Conservation (phyloP, 495 filamentous ascomycete genomes). For the Podospora fimiseda region DNA sequence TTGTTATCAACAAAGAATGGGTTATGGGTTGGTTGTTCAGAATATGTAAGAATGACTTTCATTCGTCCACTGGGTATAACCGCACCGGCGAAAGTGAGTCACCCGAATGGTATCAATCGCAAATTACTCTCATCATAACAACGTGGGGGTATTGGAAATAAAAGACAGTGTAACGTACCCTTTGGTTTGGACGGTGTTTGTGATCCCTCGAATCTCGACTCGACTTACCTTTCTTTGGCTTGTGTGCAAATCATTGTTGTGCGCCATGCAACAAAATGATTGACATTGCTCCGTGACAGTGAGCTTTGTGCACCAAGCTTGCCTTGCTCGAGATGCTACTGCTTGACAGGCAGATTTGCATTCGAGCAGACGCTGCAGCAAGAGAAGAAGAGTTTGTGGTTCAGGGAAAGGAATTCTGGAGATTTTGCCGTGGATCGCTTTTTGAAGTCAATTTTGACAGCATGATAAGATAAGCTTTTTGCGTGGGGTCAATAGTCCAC, state of each 20-base stretch:
- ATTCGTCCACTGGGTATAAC: constrained; percentile 25
- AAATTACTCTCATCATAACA: constrained; percentile 30
- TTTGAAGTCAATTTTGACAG: neutral
- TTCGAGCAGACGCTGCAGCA: too few species aligned
- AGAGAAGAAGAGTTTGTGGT: too few species aligned
- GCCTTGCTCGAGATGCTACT: neutral
- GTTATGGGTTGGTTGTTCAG: constrained; percentile 16
- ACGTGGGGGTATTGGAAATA: neutral
- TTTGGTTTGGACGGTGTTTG: too few species aligned
- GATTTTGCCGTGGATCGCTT: neutral
- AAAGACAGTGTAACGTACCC: constrained; percentile 5
- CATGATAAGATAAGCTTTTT: neutral
- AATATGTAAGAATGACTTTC: constrained; percentile 33
- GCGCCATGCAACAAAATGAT: neutral
- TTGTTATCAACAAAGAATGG: neutral
- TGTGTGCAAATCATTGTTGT: too few species aligned
- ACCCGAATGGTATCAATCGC: constrained; percentile 29
- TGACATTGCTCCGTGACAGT: neutral
- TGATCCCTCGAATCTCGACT: too few species aligned
- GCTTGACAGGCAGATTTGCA: too few species aligned
- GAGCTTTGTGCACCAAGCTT: neutral
- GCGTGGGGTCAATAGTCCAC: neutral
- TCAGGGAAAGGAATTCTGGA: neutral
- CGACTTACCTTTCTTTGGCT: too few species aligned
- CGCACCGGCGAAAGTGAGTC: constrained; percentile 27